These are phyloP conservation scores for Microbotryum saponariae DNA, from an alignment of 1,284 basidiomycete species.

Conservation along the genomic window DNA sequence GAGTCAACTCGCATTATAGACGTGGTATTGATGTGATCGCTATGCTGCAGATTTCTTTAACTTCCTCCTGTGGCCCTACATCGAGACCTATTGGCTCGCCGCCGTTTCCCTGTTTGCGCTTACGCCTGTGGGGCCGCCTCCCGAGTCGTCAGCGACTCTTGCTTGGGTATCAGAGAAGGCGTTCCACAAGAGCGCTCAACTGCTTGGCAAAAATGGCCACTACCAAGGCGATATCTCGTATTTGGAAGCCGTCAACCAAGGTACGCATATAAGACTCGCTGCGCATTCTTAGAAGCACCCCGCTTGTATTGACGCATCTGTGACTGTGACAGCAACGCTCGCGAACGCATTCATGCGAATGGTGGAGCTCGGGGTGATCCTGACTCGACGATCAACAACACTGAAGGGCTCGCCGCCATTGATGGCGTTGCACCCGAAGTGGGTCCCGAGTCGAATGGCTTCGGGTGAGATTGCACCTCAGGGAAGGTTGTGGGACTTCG, in stretches of 20 bases:
- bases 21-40: background rate
- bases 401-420: conserved; percentile 32
- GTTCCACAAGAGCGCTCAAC: conserved; percentile 40
- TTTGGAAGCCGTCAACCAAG: conserved; percentile 37
- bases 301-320: no score
- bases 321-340: conserved; percentile 17
- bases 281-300: no score
- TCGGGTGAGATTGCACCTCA: conserved; percentile 19
- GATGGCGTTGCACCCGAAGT: conserved; percentile 39
- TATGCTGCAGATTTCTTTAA: conserved; percentile 23
- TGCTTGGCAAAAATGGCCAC: conserved; percentile 42
- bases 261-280: conserved; percentile 9
- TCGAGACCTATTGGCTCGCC: conserved; percentile 41
- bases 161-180: conserved; percentile 40
- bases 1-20: conserved; percentile 1
- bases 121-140: conserved; percentile 25
- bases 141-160: conserved; percentile 15
- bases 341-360: conserved; percentile 30
- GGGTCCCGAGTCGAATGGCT: conserved; percentile 28
- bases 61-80: conserved; percentile 31
- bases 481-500: conserved; percentile 37
- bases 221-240: conserved; percentile 40
- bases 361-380: conserved; percentile 27
- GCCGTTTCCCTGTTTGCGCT: conserved; percentile 40
- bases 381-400: conserved; percentile 9